phyloP scores from a whole-genome alignment of 2,329 filamentous ascomycete genomes.

The Penicillium capsulatum region DNA sequence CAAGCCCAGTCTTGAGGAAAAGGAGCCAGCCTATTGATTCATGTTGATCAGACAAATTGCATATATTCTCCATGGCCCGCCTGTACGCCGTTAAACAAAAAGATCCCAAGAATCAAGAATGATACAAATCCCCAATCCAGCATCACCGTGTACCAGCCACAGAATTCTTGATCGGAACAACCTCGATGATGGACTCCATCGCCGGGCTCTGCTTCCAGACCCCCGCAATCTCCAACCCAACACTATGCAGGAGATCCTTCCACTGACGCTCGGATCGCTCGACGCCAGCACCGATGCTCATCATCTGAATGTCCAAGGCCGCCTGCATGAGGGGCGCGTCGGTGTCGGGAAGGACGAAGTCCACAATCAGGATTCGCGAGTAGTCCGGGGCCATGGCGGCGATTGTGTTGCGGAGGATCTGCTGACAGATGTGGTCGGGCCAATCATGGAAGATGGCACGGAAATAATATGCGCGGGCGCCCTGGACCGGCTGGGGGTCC shows the following conservation, averaged over 20 bases:
- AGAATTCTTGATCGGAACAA: constrained; percentile 11
- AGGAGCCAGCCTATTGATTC: no score
- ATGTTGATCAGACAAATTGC: no score
- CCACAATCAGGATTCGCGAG: constrained; percentile 35
- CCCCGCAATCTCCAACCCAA: constrained; percentile 28
- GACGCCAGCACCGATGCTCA: constrained; percentile 34
- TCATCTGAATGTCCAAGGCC: constrained; percentile 38
- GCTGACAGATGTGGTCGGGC: constrained; percentile 32
- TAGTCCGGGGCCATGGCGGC: constrained; percentile 29
- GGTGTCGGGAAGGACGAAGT: constrained; percentile 34
- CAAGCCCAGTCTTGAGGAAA: no score
- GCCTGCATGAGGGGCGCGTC: constrained; percentile 27
- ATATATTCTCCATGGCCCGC: no score
- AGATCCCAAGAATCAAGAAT: no score
- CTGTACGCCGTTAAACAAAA: no score
- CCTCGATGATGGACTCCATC: constrained; percentile 32
- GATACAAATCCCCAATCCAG: no score
- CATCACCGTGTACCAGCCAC: no score
- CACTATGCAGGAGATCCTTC: constrained; percentile 25
- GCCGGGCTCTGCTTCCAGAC: constrained; percentile 27
- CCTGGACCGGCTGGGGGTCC: constrained; percentile 31
- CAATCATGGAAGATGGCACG: constrained; percentile 39
- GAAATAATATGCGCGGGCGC: constrained; percentile 36
- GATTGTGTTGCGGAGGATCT: constrained; percentile 32
- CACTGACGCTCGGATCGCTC: constrained; percentile 35